Base-by-base conservation (phyloP, 805 yeast species). In the Barnettozyma sucrosica region DNA sequence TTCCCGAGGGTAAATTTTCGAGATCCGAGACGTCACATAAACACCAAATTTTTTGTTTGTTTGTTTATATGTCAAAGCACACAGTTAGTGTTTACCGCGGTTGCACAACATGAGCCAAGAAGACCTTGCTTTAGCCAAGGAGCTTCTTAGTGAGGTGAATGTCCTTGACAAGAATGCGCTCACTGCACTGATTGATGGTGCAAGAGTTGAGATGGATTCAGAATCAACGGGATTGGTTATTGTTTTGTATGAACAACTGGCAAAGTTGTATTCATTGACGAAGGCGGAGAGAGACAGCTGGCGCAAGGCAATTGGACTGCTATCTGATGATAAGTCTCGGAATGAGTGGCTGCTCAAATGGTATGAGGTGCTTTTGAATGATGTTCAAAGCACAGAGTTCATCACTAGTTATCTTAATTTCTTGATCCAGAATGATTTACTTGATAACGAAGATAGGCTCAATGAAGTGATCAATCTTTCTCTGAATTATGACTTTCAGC, bases 401-500 rank as follows among this genome's bases (percentile, higher is more conserved):
- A 41, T 41, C 26, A 30, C 18, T 14, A 14, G 18, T 7, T 41
- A 28, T 14, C 37, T 41, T 18, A 13, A 28, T 18, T 30, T 30
- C 19, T 11, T 41, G 36, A 30, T 41, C 23, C 7, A 25, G 16
- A 26, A 10, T 4, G 23, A 25, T 9, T 3, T 21, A 7, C 4
- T 24, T 23, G 33, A 38, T 19, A n/a, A 36, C 18, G 33, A 20
- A 26, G 41, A 43, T 24, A 28, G n/a, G 16, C 20, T 25, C n/a
- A 14, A 43, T 3, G 36, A 43, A 6, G 32, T 36, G 6, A n/a
- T 23, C 14, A 11, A 16, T 6, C 19, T 5, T 7, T 8, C 34
- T n/a, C 11, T 24, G 2, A 32, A n/a, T 7, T 9, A 47, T 19
- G 49, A 52, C 13, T 52, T 52, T 16, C 16, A 30, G 13, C 10